A percentile compares a stretch with the other conserved stretches of the same genome.
Conservation (phyloP, 768 basidiomycete genomes). For the Pleurotus citrinopileatus region DNA sequence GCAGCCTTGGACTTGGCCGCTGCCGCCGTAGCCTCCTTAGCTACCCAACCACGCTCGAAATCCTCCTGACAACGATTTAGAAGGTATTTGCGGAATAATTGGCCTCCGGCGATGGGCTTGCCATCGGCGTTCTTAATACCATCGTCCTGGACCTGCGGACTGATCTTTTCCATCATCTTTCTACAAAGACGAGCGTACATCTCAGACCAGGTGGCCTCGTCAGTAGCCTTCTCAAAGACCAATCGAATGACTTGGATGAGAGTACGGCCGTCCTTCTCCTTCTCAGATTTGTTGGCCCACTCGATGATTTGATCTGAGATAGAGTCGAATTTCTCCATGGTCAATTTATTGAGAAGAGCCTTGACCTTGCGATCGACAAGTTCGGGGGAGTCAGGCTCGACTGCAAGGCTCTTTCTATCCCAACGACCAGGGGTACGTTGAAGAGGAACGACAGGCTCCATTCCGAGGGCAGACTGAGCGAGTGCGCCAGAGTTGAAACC, state of each 20-base stretch:
- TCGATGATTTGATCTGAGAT: conserved; percentile 93
- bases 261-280: conserved; percentile 90
- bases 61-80: conserved; percentile 97
- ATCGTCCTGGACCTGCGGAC: conserved; percentile 84
- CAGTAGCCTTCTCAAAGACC: conserved; percentile 96
- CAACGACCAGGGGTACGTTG: conserved; percentile 81
- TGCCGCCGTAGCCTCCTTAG: conserved; percentile 81
- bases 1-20: conserved; percentile 83
- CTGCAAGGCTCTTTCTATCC: conserved; percentile 52
- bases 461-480: conserved; percentile 21
- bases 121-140: conserved; percentile 79
- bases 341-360: conserved; percentile 88
- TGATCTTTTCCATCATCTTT: conserved; percentile 95
- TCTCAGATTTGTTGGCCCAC: conserved; percentile 93
- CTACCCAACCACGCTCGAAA: conserved; percentile 94
- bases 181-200: conserved; percentile 97
- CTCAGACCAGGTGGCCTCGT: conserved; percentile 93
- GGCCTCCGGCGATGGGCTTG: conserved; percentile 88
- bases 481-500: conserved; percentile 27
- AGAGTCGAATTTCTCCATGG: conserved; percentile 94
- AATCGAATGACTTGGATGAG: conserved; percentile 95
- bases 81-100: conserved; percentile 95
- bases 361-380: conserved; percentile 93
- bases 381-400: conserved; percentile 72
- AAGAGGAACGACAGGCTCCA: conserved; percentile 78